Conservation (phyloP, 768 basidiomycete species). For the Leucosporidium yakuticum region DNA sequence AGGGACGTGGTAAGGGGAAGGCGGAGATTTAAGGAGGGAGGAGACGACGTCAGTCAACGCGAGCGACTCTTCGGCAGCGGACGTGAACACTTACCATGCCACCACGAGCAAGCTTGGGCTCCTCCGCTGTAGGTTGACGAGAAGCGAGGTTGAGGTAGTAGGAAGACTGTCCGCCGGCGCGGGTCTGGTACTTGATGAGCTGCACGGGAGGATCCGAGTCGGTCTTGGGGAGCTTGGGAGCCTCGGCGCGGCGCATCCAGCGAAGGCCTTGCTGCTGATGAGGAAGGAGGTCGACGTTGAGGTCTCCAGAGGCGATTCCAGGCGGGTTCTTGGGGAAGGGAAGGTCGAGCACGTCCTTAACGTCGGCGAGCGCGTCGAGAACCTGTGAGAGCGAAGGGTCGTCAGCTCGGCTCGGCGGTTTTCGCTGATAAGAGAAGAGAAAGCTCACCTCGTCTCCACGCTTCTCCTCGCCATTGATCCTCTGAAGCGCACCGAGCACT, state of each 20-base stretch:
- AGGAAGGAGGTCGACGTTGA: background rate
- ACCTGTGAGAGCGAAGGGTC: background rate
- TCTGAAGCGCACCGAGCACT: background rate
- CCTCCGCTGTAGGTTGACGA: background rate
- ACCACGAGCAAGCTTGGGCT: background rate
- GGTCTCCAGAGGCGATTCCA: background rate
- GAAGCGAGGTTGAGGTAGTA: background rate
- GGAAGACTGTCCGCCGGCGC: background rate
- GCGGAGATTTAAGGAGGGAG: too few relatives aligned
- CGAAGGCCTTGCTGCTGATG: background rate
- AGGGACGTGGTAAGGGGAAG: too few relatives aligned
- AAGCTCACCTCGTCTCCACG: background rate
- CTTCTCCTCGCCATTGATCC: constrained; percentile 2
- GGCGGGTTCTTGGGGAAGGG: background rate
- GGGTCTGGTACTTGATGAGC: background rate
- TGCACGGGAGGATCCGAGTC: background rate
- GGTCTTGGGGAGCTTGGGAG: background rate
- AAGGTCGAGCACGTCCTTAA: background rate
- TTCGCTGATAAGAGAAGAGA: background rate
- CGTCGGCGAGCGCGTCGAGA: background rate
- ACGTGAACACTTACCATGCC: background rate
- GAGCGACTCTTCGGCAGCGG: too few relatives aligned
- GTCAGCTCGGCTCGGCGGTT: background rate
- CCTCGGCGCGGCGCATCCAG: background rate
- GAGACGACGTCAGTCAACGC: too few relatives aligned